Percentiles rank a stretch among this genome's conserved stretches.
Conservation (phyloP, 2,329 filamentous ascomycete species). For the Botrytis sinoallii region DNA sequence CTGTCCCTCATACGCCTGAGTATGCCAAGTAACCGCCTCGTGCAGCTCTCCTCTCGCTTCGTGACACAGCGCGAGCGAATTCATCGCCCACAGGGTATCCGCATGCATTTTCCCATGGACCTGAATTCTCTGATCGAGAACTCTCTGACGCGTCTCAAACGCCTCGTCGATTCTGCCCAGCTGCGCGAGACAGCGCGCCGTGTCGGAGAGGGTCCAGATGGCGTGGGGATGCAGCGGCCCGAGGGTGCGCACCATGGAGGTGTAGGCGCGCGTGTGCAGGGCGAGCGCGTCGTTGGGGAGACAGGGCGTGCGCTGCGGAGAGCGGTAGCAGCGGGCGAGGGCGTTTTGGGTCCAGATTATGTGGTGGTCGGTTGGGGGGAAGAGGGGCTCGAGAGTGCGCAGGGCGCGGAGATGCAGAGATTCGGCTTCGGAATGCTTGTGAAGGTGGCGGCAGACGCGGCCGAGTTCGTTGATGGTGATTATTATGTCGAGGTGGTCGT, state of each 20-base stretch:
- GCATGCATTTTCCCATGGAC: neutral
- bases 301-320: neutral
- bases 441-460: slow-evolving; percentile 11
- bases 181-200: neutral
- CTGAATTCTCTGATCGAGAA: neutral
- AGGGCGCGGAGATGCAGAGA: slow-evolving; percentile 11
- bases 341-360: slow-evolving; percentile 19
- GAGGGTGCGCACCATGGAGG: neutral
- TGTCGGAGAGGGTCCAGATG: slow-evolving; percentile 14
- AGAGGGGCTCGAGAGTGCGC: neutral
- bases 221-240: neutral
- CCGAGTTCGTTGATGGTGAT: slow-evolving; percentile 20
- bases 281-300: neutral
- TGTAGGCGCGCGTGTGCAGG: slow-evolving; percentile 12
- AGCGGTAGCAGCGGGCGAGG: slow-evolving; percentile 13
- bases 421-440: slow-evolving; percentile 17
- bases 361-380: slow-evolving; percentile 13
- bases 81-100: slow-evolving; percentile 19
- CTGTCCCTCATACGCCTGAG: slow-evolving; percentile 1
- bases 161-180: neutral
- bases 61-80: neutral
- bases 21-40: neutral
- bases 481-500: slow-evolving; percentile 17
- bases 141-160: neutral
- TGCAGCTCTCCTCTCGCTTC: neutral